These are phyloP conservation scores for Ostreobium quekettii DNA, from an alignment of 139 green algal species.

Conservation along the genomic window DNA sequence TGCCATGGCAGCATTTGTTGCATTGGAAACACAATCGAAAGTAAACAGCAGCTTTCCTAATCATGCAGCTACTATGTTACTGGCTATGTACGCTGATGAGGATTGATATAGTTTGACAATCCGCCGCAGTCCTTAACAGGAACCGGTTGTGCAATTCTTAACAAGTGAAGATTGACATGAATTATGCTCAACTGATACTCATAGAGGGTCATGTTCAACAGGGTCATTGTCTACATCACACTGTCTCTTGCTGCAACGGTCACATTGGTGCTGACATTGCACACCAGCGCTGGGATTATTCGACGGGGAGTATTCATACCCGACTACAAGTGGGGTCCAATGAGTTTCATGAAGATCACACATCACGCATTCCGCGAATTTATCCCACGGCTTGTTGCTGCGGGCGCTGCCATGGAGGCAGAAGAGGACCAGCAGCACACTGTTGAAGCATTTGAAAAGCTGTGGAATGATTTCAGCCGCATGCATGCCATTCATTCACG, in stretches of 20 bases:
- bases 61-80: too few relatives aligned
- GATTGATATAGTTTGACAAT: too few relatives aligned
- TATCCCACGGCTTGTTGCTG: slow-evolving; percentile 6
- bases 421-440: neutral
- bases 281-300: slow-evolving; percentile 4
- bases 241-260: slow-evolving; percentile 20
- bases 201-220: too few relatives aligned
- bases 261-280: slow-evolving; percentile 17
- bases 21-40: too few relatives aligned
- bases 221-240: too few relatives aligned
- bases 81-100: too few relatives aligned
- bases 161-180: too few relatives aligned
- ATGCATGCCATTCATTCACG: slow-evolving; percentile 18
- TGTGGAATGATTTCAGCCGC: neutral
- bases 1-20: too few relatives aligned
- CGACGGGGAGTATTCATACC: slow-evolving; percentile 20
- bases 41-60: too few relatives aligned
- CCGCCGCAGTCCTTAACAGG: too few relatives aligned
- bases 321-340: slow-evolving; percentile 27
- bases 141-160: too few relatives aligned
- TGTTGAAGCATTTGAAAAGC: neutral
- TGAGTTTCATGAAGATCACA: slow-evolving; percentile 28
- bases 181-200: too few relatives aligned
- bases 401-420: neutral
- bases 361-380: slow-evolving; percentile 26